phyloP scores from a whole-genome alignment of 2,329 filamentous ascomycete species.

The Alternaria angustiovoidea region DNA sequence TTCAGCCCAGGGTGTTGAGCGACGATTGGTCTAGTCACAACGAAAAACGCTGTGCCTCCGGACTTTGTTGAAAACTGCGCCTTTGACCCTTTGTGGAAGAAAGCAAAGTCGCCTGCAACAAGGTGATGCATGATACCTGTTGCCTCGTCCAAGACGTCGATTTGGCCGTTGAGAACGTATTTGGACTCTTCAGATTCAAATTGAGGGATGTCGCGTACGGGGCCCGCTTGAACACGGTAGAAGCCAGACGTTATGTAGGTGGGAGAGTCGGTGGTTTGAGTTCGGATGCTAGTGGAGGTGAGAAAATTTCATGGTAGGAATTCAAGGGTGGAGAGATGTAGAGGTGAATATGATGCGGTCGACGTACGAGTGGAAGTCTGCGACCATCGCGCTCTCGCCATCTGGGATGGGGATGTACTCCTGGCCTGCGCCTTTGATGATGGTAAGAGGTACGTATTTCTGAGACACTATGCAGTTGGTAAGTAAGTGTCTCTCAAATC shows the following conservation, averaged over 20 bases:
- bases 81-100: conserved; percentile 37
- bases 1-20: conserved; percentile 28
- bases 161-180: conserved; percentile 35
- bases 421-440: conserved; percentile 38
- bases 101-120: conserved; percentile 36
- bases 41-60: conserved; percentile 32
- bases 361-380: conserved; percentile 37
- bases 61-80: conserved; percentile 36
- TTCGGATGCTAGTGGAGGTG: conserved; percentile 22
- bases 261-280: conserved; percentile 30
- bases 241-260: conserved; percentile 37
- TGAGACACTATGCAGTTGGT: conserved; percentile 20
- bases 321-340: no score
- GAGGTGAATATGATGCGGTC: neutral
- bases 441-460: conserved; percentile 31
- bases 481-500: neutral
- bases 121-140: conserved; percentile 36
- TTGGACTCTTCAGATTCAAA: conserved; percentile 40
- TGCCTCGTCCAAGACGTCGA: conserved; percentile 37
- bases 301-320: neutral
- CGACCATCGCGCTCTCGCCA: conserved; percentile 35
- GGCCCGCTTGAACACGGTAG: conserved; percentile 36
- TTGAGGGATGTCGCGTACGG: conserved; percentile 25
- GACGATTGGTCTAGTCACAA: conserved; percentile 32
- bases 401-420: conserved; percentile 35